A percentile compares a stretch with the other conserved stretches of the same genome.
phyloP scores from a whole-genome alignment of 257 asterid species.

The Galeopsis tetrahit region DNA sequence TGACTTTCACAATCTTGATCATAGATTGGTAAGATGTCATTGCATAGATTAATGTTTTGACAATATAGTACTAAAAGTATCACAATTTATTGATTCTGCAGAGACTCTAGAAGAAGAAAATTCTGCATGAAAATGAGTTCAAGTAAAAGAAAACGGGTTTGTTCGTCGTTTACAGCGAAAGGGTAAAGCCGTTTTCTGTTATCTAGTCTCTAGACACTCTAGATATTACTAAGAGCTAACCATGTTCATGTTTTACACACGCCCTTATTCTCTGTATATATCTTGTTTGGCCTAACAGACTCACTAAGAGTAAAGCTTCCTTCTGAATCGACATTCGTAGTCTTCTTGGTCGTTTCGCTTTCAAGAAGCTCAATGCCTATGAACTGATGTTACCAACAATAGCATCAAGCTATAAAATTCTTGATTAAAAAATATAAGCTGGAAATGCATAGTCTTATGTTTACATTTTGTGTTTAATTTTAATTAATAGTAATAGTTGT shows the following conservation, averaged over 20 bases:
- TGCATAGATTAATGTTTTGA: background rate
- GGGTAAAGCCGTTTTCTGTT: conserved; percentile 19
- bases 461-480: too few relatives aligned
- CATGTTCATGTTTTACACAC: conserved; percentile 18
- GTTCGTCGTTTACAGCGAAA: conserved; percentile 29
- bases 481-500: too few relatives aligned
- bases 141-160: conserved; percentile 18
- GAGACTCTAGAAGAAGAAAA: conserved; percentile 16
- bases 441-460: too few relatives aligned
- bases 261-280: conserved; percentile 26
- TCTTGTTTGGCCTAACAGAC: conserved; percentile 16
- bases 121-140: conserved; percentile 19
- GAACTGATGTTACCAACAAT: conserved; percentile 21
- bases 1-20: conserved; percentile 12
- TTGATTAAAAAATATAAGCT: background rate
- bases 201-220: conserved; percentile 3
- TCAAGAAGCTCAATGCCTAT: conserved; percentile 6
- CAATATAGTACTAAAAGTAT: background rate
- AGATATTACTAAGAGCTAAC: conserved; percentile 21
- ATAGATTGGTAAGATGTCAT: background rate
- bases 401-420: conserved; percentile 20
- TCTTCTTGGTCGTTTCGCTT: conserved; percentile 21
- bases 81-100: background rate
- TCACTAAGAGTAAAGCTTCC: conserved; percentile 6
- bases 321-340: background rate